Percentiles rank a stretch among this genome's conserved stretches.
Evolutionary conservation across 2,329 filamentous ascomycete species (phyloP).

Genomic region (Fusarium solani-melongenae): DNA sequence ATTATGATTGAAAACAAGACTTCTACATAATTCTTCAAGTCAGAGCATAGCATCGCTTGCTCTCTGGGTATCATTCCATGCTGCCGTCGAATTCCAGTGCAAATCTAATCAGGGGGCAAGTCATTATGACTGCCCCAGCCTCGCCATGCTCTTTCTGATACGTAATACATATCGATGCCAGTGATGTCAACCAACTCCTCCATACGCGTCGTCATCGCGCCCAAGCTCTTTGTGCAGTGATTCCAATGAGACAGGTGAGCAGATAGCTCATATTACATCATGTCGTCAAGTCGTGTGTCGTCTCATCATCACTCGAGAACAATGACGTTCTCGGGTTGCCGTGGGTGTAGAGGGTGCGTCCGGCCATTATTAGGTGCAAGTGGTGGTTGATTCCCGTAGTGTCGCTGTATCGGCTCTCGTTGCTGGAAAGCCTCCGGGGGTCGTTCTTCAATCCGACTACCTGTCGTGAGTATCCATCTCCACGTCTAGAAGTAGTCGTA

Average conservation of each 20-base stretch:
- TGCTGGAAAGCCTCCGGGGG: conserved; percentile 5
- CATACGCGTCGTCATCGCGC: background rate
- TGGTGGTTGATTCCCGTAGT: conserved; percentile 28
- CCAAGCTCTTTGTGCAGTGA: background rate
- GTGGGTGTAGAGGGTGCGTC: conserved; percentile 33
- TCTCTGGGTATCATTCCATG: conserved; percentile 40
- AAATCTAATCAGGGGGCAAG: conserved; percentile 2
- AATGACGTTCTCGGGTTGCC: conserved; percentile 44
- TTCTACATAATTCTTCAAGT: background rate
- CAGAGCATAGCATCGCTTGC: conserved; percentile 23
- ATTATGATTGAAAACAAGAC: background rate
- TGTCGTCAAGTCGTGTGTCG: background rate
- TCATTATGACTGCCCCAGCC: conserved; percentile 2
- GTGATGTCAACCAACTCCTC: conserved; percentile 27
- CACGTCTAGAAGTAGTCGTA: background rate
- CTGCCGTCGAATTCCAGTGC: conserved; percentile 11
- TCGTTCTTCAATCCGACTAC: conserved; percentile 28
- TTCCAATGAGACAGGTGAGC: background rate
- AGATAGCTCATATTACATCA: background rate
- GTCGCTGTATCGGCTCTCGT: conserved; percentile 29
- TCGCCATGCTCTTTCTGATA: conserved; percentile 11
- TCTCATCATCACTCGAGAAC: conserved; percentile 45
- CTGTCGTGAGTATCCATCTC: conserved; percentile 24
- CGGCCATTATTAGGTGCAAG: conserved; percentile 18
- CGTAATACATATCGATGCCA: conserved; percentile 12